Evolutionary conservation across 352 stramenopile genomes (phyloP).

Genomic region (Globisporangium nodosum): DNA sequence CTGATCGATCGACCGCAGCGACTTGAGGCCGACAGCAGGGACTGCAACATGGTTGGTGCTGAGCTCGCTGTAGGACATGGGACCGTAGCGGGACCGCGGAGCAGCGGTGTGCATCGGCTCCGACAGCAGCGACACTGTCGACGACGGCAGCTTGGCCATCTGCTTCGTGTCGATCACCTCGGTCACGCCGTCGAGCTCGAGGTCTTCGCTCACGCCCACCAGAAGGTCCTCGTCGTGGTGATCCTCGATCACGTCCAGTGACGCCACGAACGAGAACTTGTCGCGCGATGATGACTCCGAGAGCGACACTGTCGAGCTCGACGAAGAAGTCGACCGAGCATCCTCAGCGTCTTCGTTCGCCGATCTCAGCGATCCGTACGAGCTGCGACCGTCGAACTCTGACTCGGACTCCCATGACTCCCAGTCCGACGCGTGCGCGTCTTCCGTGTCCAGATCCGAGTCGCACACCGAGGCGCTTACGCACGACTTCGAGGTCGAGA

Average conservation of each 20-base stretch:
- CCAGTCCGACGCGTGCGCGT: slow-evolving; percentile 6
- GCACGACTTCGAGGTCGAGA: slow-evolving; percentile 2
- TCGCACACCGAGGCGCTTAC: slow-evolving; percentile 5
- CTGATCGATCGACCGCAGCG: slow-evolving; percentile 18
- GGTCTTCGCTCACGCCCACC: slow-evolving; percentile 18
- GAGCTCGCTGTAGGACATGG: neutral
- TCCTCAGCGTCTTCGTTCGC: slow-evolving; percentile 1
- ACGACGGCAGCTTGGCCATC: slow-evolving; percentile 21
- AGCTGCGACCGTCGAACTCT: slow-evolving; percentile 3
- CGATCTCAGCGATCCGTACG: slow-evolving; percentile 2
- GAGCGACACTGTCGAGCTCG: slow-evolving; percentile 6
- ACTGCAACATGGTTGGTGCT: neutral
- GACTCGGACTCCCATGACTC: slow-evolving; percentile 12
- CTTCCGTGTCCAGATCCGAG: slow-evolving; percentile 7
- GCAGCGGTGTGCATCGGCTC: neutral
- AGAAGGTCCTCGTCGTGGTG: slow-evolving; percentile 19
- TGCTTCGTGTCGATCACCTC: slow-evolving; percentile 52
- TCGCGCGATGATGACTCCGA: slow-evolving; percentile 19
- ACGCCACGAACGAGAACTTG: slow-evolving; percentile 31
- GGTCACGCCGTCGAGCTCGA: slow-evolving; percentile 20
- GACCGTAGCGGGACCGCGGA: neutral
- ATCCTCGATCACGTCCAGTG: slow-evolving; percentile 42
- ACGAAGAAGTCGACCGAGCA: slow-evolving; percentile 2
- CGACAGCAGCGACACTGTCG: neutral
- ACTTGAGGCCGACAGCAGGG: neutral